These are phyloP conservation scores for Novakomyces olei DNA, from an alignment of 805 yeast species.

Conservation along the genomic window DNA sequence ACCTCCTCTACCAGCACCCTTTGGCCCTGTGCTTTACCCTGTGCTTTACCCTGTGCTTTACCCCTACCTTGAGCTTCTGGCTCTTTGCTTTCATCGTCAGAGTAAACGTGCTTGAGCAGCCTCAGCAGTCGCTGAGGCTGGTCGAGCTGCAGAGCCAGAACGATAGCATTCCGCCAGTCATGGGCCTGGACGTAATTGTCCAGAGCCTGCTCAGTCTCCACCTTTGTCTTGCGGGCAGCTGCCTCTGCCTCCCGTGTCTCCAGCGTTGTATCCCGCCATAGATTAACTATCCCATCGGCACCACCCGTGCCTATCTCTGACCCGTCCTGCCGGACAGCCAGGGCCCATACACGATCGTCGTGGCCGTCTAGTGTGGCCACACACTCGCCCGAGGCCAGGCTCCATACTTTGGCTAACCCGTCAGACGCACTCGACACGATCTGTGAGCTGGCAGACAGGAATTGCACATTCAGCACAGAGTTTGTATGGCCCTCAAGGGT, in stretches of 20 bases:
- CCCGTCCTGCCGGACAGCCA: slow-evolving; percentile 45
- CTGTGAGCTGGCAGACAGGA: slow-evolving; percentile 44
- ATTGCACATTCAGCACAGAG: slow-evolving; percentile 64
- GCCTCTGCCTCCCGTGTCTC: slow-evolving; percentile 34
- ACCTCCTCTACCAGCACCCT: slow-evolving; percentile 53
- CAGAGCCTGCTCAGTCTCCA: slow-evolving; percentile 78
- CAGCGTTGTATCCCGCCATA: slow-evolving; percentile 77
- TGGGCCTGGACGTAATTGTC: slow-evolving; percentile 46
- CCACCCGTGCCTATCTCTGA: slow-evolving; percentile 62
- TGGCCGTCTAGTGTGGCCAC: slow-evolving; percentile 72
- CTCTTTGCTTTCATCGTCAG: slow-evolving; percentile 23
- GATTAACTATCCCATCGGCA: slow-evolving; percentile 77
- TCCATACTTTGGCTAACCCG: slow-evolving; percentile 86
- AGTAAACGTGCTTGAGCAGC: slow-evolving; percentile 42
- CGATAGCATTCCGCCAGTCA: slow-evolving; percentile 77
- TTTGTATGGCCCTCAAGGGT: slow-evolving; percentile 91
- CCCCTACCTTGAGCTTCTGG: too few species aligned
- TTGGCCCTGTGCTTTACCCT: too few species aligned
- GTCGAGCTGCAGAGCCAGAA: slow-evolving; percentile 62
- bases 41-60: too few species aligned
- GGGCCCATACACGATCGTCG: slow-evolving; percentile 84
- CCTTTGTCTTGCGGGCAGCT: slow-evolving; percentile 30
- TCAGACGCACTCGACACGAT: slow-evolving; percentile 69
- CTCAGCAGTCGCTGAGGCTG: slow-evolving; percentile 77
- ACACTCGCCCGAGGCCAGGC: slow-evolving; percentile 50